phyloP scores from a whole-genome alignment of 208 protist genomes.

The Acanthamoeba castellanii region DNA sequence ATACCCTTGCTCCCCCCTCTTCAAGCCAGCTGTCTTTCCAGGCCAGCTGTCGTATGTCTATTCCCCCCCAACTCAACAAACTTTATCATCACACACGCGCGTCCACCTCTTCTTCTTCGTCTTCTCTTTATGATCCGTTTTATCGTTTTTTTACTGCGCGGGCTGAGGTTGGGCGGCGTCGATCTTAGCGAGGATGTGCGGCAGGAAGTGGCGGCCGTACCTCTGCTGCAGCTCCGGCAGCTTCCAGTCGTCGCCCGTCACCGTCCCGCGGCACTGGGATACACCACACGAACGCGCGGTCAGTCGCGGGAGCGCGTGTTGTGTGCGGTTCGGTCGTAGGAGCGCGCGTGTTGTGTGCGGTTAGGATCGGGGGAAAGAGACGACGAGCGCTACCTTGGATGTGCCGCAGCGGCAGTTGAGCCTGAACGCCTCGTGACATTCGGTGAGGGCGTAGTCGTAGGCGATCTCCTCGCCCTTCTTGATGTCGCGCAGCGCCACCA shows the following conservation, averaged over 20 bases:
- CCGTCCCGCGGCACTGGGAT: background rate
- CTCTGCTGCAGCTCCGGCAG: constrained; percentile 53
- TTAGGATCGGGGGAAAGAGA: background rate
- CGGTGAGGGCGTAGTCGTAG: constrained; percentile 57
- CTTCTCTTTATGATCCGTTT: background rate
- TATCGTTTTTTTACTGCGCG: background rate
- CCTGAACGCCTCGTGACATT: background rate
- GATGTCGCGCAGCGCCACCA: constrained; percentile 59
- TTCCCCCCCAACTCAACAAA: too few species aligned
- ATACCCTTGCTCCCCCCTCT: too few species aligned
- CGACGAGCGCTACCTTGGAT: background rate
- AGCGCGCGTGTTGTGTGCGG: background rate
- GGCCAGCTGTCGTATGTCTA: too few species aligned
- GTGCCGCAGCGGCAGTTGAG: constrained; percentile 39
- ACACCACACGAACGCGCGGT: background rate
- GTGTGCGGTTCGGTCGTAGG: background rate
- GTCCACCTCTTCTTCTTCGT: too few species aligned
- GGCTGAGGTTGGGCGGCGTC: background rate
- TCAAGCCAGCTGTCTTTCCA: background rate
- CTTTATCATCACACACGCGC: too few species aligned
- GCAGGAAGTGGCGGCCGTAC: constrained; percentile 58
- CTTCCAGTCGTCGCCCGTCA: constrained; percentile 48
- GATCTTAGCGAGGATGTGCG: constrained; percentile 31
- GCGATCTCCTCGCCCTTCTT: constrained; percentile 37
- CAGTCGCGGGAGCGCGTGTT: background rate